Base-by-base conservation (phyloP, 495 filamentous ascomycete genomes). In the Xylaria longipes region DNA sequence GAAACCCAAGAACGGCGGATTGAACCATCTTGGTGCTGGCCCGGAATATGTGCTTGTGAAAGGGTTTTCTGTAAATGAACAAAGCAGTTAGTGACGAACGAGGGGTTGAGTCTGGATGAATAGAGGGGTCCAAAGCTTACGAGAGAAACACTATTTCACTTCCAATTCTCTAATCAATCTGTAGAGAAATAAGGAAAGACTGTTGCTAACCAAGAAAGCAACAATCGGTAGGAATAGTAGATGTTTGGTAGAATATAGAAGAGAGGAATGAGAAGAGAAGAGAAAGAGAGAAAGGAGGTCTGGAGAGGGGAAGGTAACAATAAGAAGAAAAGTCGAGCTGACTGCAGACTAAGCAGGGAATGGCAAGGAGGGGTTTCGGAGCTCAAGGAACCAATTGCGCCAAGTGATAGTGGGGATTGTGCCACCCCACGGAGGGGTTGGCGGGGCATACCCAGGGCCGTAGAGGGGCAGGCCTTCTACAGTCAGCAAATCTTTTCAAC, bases 1-100 rank as follows among this genome's bases (percentile, higher is more conserved):
- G 92, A 87, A 95, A 94, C 80, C 91, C 92, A 74, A 94, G 89
- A 82, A 94, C 58, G 68, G 80, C 79, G 48, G 91, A 94, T 87
- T 93, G 90, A 87, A 94, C 92, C 92, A 94, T 94, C 78, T 85
- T 93, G 87, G 83, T 74, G 76, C 80, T 74, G 70, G 71, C 69
- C 68, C 74, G 67, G 56, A 64, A 54, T 68, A 78, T 71, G 71
- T 75, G 71, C 71, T 48, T 72, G 56, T 67, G 58, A 25, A 76
- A 64, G 50, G 65, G 54, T 69, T 76, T 74, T 76, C 76, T 76
- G 50, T 52, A 39, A 56, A 31, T 37, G 58, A 39, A n/a, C 12
- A 33, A 29, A 37, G 29, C 15, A n/a, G 61, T 71, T 46, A 71
- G 61, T 60, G 37, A 56, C 17, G 14, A 48, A 35, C n/a, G 37